Evolutionary conservation across 78 protist species (phyloP).

Genomic region (Guillardia theta): DNA sequence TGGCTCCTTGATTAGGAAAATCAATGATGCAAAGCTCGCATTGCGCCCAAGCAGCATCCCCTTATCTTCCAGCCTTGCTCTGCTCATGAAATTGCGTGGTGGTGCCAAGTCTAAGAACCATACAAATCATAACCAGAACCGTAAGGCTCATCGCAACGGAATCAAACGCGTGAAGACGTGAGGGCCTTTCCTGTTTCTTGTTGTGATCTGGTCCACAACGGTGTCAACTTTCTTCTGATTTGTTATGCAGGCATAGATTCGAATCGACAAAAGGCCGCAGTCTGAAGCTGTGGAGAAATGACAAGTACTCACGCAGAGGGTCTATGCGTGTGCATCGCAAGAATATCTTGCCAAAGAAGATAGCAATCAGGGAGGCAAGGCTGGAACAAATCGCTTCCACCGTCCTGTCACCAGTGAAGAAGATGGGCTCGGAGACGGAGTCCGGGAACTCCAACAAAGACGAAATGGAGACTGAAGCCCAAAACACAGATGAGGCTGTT

Average conservation of each 20-base stretch:
- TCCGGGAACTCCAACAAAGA: too few species aligned
- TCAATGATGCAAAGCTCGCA: too few species aligned
- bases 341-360: too few species aligned
- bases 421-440: too few species aligned
- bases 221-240: background rate
- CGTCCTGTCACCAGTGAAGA: too few species aligned
- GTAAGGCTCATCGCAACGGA: conserved; percentile 88
- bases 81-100: background rate
- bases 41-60: too few species aligned
- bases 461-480: too few species aligned
- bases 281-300: background rate
- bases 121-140: conserved; percentile 83
- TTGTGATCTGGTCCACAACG: background rate
- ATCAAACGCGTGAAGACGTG: conserved; percentile 62
- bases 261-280: background rate
- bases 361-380: too few species aligned
- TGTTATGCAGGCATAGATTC: background rate
- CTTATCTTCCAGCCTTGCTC: too few species aligned
- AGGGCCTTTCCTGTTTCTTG: background rate
- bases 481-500: too few species aligned
- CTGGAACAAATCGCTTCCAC: too few species aligned
- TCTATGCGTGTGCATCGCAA: conserved; percentile 4
- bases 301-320: background rate
- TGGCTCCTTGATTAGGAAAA: too few species aligned
- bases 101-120: conserved; percentile 92